These are phyloP conservation scores for Coprinellus micaceus DNA, from an alignment of 768 basidiomycete genomes.

Conservation along the genomic window DNA sequence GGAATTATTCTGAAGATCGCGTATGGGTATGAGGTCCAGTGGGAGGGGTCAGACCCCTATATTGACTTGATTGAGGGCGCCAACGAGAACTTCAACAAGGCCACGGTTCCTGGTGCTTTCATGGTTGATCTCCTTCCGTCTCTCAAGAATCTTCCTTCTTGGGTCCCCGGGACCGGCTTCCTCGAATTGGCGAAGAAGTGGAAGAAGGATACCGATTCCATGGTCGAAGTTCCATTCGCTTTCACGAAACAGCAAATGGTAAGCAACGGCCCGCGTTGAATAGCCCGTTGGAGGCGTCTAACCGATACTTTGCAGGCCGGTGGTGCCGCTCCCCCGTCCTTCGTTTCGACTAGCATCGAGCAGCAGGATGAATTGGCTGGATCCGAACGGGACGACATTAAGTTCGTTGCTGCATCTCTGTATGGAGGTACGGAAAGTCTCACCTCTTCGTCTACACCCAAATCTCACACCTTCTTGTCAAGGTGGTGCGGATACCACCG, in stretches of 20 bases:
- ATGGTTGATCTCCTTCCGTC: constrained; percentile 40
- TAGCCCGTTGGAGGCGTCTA: neutral
- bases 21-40: constrained; percentile 55
- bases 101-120: constrained; percentile 47
- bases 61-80: constrained; percentile 49
- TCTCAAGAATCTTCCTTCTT: constrained; percentile 48
- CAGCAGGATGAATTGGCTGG: constrained; percentile 27
- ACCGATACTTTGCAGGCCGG: constrained; percentile 25
- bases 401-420: constrained; percentile 42
- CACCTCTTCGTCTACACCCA: neutral
- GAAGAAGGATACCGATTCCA: constrained; percentile 33
- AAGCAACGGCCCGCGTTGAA: constrained; percentile 3
- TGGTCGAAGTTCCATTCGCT: constrained; percentile 42
- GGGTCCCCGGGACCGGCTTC: constrained; percentile 57
- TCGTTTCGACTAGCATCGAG: constrained; percentile 40
- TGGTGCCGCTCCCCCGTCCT: constrained; percentile 41
- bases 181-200: constrained; percentile 41
- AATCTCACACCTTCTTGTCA: neutral
- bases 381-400: constrained; percentile 36
- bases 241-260: constrained; percentile 49
- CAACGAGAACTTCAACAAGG: constrained; percentile 47
- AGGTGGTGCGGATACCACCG: constrained; percentile 53
- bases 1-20: constrained; percentile 51
- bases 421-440: constrained; percentile 30
- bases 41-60: constrained; percentile 49